Conservation (phyloP, 202 grass and related monocot species). For the Schoenoplectus tabernaemontani region DNA sequence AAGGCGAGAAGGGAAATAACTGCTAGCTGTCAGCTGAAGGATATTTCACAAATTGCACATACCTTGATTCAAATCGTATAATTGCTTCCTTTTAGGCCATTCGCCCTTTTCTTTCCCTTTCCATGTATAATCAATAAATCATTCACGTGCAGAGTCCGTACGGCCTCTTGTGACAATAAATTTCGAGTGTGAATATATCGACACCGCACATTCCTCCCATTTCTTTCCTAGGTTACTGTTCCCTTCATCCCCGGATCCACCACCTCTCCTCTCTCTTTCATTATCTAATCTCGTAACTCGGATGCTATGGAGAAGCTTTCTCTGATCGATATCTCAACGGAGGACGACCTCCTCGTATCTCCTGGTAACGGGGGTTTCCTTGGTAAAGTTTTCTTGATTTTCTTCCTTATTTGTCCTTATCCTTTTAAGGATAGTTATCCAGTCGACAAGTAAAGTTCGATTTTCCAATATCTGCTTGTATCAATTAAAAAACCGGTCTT, state of each 20-base stretch:
- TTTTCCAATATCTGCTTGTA: not conserved
- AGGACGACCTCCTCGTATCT: constrained; percentile 63
- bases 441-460: not conserved
- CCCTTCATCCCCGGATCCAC: not conserved
- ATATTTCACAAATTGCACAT: too few species aligned
- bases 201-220: not conserved
- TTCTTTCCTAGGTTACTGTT: constrained; percentile 2
- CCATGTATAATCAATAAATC: not conserved
- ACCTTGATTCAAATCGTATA: constrained; percentile 20
- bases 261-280: not conserved
- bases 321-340: constrained; percentile 55
- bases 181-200: not conserved
- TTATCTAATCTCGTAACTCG: not conserved
- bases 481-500: not conserved
- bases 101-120: not conserved
- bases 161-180: not conserved
- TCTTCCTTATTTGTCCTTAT: constrained; percentile 7
- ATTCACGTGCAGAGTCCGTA: not conserved
- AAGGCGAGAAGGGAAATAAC: too few species aligned
- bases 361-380: constrained; percentile 21
- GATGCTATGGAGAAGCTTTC: constrained; percentile 51
- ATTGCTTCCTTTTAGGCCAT: not conserved
- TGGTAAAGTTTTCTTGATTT: constrained; percentile 25
- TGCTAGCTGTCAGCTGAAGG: too few species aligned
- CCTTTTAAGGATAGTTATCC: too few species aligned